Evolutionary conservation across 2,329 filamentous ascomycete species (phyloP).

Genomic region (Aspergillus nomiae): DNA sequence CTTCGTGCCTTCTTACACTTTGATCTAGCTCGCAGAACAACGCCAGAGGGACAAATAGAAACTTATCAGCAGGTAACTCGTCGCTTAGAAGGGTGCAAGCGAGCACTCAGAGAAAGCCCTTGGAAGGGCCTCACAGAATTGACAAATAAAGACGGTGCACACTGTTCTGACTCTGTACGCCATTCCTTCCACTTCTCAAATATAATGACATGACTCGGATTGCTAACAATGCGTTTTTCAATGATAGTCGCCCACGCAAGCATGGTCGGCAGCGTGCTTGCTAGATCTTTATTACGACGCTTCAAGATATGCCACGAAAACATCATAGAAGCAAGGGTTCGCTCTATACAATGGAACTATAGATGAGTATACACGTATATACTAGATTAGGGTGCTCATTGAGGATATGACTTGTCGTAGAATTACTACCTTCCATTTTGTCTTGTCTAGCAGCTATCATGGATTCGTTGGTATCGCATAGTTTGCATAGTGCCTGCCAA

Average conservation of each 20-base stretch:
- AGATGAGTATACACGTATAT: constrained; percentile 2
- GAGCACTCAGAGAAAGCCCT: constrained; percentile 73
- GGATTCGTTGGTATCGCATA: neutral
- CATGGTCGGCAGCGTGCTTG: constrained; percentile 93
- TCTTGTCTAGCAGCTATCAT: neutral
- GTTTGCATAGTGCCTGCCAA: neutral
- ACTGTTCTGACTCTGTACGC: constrained; percentile 83
- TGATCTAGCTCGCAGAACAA: constrained; percentile 72
- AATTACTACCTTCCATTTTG: neutral
- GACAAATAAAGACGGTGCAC: constrained; percentile 83
- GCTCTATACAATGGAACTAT: neutral
- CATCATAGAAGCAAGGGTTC: neutral
- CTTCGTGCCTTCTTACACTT: constrained; percentile 88
- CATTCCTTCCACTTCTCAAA: neutral
- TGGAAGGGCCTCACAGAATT: constrained; percentile 94
- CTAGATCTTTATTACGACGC: constrained; percentile 97
- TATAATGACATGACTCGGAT: neutral
- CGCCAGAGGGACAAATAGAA: constrained; percentile 71
- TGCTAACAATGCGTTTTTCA: constrained; percentile 13
- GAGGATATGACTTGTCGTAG: neutral
- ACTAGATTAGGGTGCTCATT: neutral
- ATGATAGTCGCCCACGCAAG: constrained; percentile 81
- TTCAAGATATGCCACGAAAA: constrained; percentile 42
- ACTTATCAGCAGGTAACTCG: constrained; percentile 93
- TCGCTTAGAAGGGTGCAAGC: constrained; percentile 79